Conservation (phyloP, 2,329 filamentous ascomycete species). For the Diaporthe vexans region DNA sequence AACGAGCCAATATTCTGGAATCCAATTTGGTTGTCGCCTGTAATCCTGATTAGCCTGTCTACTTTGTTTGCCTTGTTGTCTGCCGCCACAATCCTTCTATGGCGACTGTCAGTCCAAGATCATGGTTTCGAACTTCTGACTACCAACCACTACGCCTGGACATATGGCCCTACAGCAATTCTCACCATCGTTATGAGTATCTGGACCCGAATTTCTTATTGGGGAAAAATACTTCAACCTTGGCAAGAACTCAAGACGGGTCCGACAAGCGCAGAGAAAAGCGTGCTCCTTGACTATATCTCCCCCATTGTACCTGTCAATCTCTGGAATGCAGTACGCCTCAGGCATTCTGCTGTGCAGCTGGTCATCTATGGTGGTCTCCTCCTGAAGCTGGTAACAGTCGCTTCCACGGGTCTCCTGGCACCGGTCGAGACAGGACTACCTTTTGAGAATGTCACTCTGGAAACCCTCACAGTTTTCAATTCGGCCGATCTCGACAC, state of each 20-base stretch:
- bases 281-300: neutral
- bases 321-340: neutral
- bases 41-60: neutral
- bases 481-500: too few species aligned
- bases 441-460: neutral
- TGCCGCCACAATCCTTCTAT: neutral
- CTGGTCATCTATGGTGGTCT: neutral
- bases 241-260: conserved; percentile 1
- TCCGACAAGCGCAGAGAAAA: neutral
- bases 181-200: conserved; percentile 11
- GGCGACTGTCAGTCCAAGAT: neutral
- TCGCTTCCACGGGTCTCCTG: neutral
- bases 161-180: neutral
- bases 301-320: neutral
- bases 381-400: neutral
- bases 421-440: neutral
- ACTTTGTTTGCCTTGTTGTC: neutral
- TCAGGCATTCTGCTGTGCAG: neutral
- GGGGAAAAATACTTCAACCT: neutral
- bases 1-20: neutral
- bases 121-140: neutral
- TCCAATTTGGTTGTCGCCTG: neutral
- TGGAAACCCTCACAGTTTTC: neutral
- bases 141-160: neutral
- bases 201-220: neutral